Base-by-base conservation (phyloP, 352 stramenopile species). In the Globisporangium rhizosaccharum region DNA sequence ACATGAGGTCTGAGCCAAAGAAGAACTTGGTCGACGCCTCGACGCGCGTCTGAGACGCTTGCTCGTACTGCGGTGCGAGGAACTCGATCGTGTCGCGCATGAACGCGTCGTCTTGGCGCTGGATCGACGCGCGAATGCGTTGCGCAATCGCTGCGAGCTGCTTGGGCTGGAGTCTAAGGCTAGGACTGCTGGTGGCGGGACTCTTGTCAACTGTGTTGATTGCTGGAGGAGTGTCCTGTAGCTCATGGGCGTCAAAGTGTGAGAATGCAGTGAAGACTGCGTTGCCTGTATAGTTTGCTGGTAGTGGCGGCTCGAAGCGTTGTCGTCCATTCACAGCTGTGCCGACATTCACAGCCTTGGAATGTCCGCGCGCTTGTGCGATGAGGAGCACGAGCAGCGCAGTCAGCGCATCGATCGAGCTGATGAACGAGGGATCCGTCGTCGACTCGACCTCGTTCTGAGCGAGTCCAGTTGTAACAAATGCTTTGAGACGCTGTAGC, bases 1-100 rank as follows among this genome's bases (percentile, higher is more conserved):
- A 58, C 39, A 67, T 23, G 12, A 67, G 5, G 50, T 67, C 61
- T n/a, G 51, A 25, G 50, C 61, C 56, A 36, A 67, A 67, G 26
- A 54, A 51, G 41, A 57, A 62, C 41, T 59, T 63, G 23, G 56
- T 55, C 12, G 55, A 41, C 23, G 41, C 50, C 17, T 59, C 36
- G 7, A 63, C 53, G n/a, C 49, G 46, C 17, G 10, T 46, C n/a
- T 20, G 52, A 1, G 33, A 39, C 33, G 33, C 9, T 39, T 39
- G 33, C 33, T 9, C 33, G 9, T 1, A 15, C 8, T 45, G 25
- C 18, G 28, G 2, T 3, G 20, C 18, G 44, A 66, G 47, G 42
- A 66, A 53, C 47, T 33, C 60, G 55, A 66, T 51, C 41, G 54
- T 50, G 56, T 66, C 60, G 47, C 39, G 39, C 47, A 66, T 57